Percentiles rank a stretch among this genome's conserved stretches.
Conservation (phyloP, 2,329 filamentous ascomycete species). For the Capronia epimyces region DNA sequence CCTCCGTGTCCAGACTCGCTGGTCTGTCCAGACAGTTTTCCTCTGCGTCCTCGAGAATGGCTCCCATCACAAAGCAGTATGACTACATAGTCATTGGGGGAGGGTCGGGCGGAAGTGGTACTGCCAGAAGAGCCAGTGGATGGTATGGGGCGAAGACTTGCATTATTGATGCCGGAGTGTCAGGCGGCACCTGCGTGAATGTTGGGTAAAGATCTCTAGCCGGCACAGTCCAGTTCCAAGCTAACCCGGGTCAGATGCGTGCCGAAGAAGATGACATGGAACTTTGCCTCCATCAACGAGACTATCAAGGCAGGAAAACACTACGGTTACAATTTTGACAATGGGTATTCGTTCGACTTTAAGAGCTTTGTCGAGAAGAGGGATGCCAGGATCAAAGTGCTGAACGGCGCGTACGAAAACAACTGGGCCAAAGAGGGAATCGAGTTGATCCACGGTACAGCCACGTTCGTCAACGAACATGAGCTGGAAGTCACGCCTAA, state of each 20-base stretch:
- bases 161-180: conserved; percentile 46
- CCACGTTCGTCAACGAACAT: conserved; percentile 42
- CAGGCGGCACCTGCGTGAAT: conserved; percentile 50
- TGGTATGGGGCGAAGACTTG: conserved; percentile 50
- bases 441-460: conserved; percentile 46
- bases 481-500: conserved; percentile 42
- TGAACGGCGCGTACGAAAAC: conserved; percentile 47
- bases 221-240: not conserved
- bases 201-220: conserved; percentile 40
- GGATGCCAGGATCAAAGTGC: conserved; percentile 41
- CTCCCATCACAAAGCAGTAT: conserved; percentile 45
- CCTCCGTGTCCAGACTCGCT: conserved; percentile 35
- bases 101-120: conserved; percentile 49
- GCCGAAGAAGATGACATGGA: conserved; percentile 52
- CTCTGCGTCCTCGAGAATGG: conserved; percentile 37
- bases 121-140: conserved; percentile 46
- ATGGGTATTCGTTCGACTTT: conserved; percentile 42
- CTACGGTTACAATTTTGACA: conserved; percentile 46
- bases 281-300: conserved; percentile 47
- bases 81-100: conserved; percentile 54
- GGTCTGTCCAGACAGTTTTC: conserved; percentile 41
- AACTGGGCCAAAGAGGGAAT: conserved; percentile 49
- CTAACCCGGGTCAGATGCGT: conserved; percentile 39
- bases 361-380: conserved; percentile 45
- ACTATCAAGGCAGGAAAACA: conserved; percentile 42